A percentile compares a stretch with the other conserved stretches of the same genome.
phyloP scores from a whole-genome alignment of 305 asterid species.

The Fraxinus floribunda region DNA sequence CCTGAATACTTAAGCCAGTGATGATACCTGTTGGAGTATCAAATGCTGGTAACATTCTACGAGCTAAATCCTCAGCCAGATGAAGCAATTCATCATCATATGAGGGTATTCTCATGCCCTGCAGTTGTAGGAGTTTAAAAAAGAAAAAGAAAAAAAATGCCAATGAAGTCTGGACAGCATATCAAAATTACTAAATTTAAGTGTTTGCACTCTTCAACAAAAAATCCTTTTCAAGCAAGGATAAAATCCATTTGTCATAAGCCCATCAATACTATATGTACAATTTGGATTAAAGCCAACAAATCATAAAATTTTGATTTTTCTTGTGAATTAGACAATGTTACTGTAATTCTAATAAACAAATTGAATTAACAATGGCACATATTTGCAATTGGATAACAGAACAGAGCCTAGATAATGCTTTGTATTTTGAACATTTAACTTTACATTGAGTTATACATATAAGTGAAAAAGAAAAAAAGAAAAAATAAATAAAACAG shows the following conservation, averaged over 20 bases:
- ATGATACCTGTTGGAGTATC: slow-evolving; percentile 93
- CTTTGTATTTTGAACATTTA: background rate
- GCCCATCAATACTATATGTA: background rate
- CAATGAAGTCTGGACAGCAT: slow-evolving; percentile 9
- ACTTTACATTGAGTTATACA: background rate
- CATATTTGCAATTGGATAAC: slow-evolving; percentile 9
- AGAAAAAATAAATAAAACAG: background rate
- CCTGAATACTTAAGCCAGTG: slow-evolving; percentile 15
- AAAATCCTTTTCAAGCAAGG: background rate
- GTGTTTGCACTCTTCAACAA: background rate
- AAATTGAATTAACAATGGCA: background rate
- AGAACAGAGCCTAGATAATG: background rate
- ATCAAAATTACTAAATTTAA: background rate
- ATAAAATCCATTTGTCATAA: background rate
- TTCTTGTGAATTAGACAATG: background rate
- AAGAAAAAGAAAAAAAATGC: no score
- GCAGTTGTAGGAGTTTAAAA: slow-evolving; percentile 27
- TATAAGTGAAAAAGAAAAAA: background rate
- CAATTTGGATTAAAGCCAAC: background rate
- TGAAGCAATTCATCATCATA: slow-evolving; percentile 80
- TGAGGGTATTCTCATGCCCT: slow-evolving; percentile 94
- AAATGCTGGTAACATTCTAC: slow-evolving; percentile 93
- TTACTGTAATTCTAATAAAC: slow-evolving; percentile 14
- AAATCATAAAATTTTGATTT: background rate
- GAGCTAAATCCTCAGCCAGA: slow-evolving; percentile 89